A percentile compares a stretch with the other conserved stretches of the same genome.
These are phyloP conservation scores for Lactifluus pinguis DNA, from an alignment of 768 basidiomycete species.

Conservation along the genomic window DNA sequence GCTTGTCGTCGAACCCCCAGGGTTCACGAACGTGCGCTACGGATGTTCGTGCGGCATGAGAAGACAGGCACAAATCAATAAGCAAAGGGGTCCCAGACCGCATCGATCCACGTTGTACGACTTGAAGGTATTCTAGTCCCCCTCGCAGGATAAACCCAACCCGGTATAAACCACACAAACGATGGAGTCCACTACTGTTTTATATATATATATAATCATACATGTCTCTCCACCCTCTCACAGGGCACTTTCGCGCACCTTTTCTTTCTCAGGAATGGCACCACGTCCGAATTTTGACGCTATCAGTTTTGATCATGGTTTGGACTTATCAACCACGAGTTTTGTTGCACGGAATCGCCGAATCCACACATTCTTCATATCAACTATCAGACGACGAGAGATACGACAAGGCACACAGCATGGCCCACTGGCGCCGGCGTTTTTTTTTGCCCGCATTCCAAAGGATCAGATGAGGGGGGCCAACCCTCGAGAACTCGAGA, in stretches of 20 bases:
- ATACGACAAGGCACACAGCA: conserved; percentile 33
- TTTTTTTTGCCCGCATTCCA: conserved; percentile 26
- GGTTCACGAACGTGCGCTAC: conserved; percentile 33
- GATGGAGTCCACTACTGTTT: not conserved
- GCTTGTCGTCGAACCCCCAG: conserved; percentile 26
- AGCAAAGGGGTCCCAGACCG: not conserved
- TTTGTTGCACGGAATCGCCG: conserved; percentile 21
- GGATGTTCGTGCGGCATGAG: not conserved
- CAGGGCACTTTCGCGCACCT: not conserved
- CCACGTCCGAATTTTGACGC: not conserved
- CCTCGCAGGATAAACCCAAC: not conserved
- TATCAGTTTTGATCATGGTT: not conserved
- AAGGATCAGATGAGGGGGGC: conserved; percentile 26
- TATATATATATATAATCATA: too few relatives aligned
- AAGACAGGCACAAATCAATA: not conserved
- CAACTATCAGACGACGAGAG: conserved; percentile 23
- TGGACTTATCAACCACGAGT: conserved; percentile 24
- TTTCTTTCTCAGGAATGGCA: not conserved
- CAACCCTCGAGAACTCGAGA: conserved; percentile 27
- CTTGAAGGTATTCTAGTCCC: too few relatives aligned
- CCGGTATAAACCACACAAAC: not conserved
- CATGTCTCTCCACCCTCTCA: too few relatives aligned
- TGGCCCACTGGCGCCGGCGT: conserved; percentile 26
- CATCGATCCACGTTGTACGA: too few relatives aligned
- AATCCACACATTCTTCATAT: conserved; percentile 27